phyloP scores from a whole-genome alignment of 106 monocot genomes.

The Phalaenopsis equestris region DNA sequence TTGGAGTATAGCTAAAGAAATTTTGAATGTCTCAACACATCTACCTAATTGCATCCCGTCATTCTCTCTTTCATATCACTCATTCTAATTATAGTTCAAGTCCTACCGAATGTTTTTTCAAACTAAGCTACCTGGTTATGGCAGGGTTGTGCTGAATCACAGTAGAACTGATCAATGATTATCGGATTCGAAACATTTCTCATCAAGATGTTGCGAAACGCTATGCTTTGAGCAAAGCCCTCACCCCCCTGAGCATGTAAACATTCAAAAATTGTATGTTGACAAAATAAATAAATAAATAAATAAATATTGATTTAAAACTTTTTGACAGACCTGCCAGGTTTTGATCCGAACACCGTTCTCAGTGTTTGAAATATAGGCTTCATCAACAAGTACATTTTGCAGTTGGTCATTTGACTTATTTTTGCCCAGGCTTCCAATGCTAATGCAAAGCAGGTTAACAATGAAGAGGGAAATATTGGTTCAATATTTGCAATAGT shows the following conservation, averaged over 20 bases:
- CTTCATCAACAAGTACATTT: slow-evolving; percentile 37
- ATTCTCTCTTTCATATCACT: too few species aligned
- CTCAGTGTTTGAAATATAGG: slow-evolving; percentile 43
- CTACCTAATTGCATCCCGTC: too few species aligned
- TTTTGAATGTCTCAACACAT: too few species aligned
- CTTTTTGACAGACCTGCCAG: slow-evolving; percentile 51
- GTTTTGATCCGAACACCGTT: slow-evolving; percentile 84
- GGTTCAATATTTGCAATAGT: background rate
- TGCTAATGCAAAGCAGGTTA: slow-evolving; percentile 22
- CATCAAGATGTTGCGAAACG: slow-evolving; percentile 50
- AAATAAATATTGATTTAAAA: background rate
- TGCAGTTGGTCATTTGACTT: slow-evolving; percentile 28
- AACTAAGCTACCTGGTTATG: slow-evolving; percentile 42
- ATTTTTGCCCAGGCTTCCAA: slow-evolving; percentile 75
- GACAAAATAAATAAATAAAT: background rate
- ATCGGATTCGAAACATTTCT: slow-evolving; percentile 72
- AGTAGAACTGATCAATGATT: slow-evolving; percentile 80
- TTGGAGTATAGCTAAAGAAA: background rate
- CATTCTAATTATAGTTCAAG: too few species aligned
- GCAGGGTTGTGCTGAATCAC: slow-evolving; percentile 49
- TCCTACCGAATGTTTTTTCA: too few species aligned
- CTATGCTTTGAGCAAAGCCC: slow-evolving; percentile 43
- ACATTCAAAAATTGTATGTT: background rate
- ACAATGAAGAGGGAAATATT: background rate
- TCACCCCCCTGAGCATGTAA: slow-evolving; percentile 39